These are phyloP conservation scores for Thelephora ganbajun DNA, from an alignment of 768 basidiomycete species.

Conservation along the genomic window DNA sequence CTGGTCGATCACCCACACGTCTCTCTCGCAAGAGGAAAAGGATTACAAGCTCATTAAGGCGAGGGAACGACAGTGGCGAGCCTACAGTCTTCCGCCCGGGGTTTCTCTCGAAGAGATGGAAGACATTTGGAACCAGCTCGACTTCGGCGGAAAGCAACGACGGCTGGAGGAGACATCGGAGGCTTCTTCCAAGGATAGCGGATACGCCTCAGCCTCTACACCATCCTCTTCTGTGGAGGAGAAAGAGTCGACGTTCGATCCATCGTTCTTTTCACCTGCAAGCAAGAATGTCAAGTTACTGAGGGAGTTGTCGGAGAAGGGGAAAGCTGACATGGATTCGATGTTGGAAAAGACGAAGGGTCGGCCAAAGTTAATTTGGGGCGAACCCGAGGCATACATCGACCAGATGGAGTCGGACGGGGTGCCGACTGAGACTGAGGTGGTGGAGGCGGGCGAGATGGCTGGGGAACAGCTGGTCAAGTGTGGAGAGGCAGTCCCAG, in stretches of 20 bases:
- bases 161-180: too few relatives aligned
- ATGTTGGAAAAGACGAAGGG: constrained; percentile 24
- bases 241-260: constrained; percentile 8
- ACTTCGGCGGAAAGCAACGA: constrained; percentile 20
- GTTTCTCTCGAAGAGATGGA: constrained; percentile 21
- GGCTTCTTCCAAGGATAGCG: not conserved
- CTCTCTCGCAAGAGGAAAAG: constrained; percentile 19
- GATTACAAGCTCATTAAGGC: constrained; percentile 20
- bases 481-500: not conserved
- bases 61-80: constrained; percentile 30
- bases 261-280: constrained; percentile 23
- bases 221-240: constrained; percentile 2
- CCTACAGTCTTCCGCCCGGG: constrained; percentile 35
- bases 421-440: not conserved
- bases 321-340: constrained; percentile 26
- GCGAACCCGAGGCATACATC: not conserved
- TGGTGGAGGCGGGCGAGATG: too few relatives aligned
- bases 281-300: constrained; percentile 22
- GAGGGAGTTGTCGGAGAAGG: constrained; percentile 32
- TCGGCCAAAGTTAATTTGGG: constrained; percentile 25
- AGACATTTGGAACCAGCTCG: constrained; percentile 29
- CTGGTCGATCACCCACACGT: constrained; percentile 37
- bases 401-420: not conserved
- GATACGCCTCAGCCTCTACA: constrained; percentile 1
- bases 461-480: not conserved